A percentile compares a stretch with the other conserved stretches of the same genome.
phyloP scores from a whole-genome alignment of 2,329 filamentous ascomycete species.

The Eutypa lata region DNA sequence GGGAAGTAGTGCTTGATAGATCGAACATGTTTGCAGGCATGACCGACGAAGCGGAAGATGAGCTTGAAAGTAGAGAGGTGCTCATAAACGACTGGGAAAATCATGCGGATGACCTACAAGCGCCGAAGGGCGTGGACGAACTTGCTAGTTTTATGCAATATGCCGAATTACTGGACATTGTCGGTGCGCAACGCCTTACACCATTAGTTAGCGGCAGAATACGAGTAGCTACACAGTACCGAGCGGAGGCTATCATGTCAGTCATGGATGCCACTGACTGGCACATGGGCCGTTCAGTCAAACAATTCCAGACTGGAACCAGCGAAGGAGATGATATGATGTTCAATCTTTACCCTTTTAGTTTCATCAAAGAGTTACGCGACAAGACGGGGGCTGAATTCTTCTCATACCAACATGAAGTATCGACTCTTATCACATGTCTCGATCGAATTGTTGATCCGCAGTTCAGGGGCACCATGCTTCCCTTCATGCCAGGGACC shows the following conservation, averaged over 20 bases:
- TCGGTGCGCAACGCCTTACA: not conserved
- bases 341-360: not conserved
- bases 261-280: not conserved
- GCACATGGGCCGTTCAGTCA: not conserved
- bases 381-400: not conserved
- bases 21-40: too few species aligned
- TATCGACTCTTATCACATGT: not conserved
- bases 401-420: not conserved
- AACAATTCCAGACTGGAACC: not conserved
- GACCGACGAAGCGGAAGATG: too few species aligned
- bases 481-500: not conserved
- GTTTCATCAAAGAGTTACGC: not conserved
- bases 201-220: not conserved
- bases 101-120: not conserved
- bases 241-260: not conserved
- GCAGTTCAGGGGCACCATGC: not conserved
- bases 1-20: too few species aligned
- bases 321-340: not conserved
- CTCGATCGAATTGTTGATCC: not conserved
- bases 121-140: not conserved
- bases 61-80: too few species aligned
- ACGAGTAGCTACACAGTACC: not conserved
- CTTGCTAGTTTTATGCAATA: not conserved
- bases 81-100: too few species aligned
- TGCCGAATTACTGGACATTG: not conserved